A percentile compares a stretch with the other conserved stretches of the same genome.
These are phyloP conservation scores for Coniochaeta ligniaria DNA, from an alignment of 2,329 filamentous ascomycete genomes.

Conservation along the genomic window DNA sequence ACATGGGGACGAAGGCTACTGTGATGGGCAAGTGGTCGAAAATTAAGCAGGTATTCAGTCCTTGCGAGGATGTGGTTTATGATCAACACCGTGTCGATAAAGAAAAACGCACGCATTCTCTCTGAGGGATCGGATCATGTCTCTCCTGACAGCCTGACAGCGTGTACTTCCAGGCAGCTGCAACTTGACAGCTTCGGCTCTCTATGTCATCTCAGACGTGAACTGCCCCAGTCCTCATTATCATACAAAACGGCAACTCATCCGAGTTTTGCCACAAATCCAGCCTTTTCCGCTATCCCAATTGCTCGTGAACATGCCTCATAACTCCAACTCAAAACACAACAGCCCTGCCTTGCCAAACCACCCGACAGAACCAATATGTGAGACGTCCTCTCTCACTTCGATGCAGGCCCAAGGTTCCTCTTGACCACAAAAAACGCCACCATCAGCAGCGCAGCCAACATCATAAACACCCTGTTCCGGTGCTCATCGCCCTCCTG, in stretches of 20 bases:
- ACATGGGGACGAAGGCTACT: neutral
- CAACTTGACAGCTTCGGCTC: no score
- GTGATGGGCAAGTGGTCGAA: neutral
- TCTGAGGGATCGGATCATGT: no score
- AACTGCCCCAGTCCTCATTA: neutral
- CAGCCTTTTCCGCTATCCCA: neutral
- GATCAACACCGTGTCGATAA: no score
- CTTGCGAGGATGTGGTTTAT: neutral
- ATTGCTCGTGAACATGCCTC: neutral
- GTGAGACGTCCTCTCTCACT: neutral
- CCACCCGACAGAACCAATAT: neutral
- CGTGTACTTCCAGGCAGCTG: neutral
- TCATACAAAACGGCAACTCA: neutral
- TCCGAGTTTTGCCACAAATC: neutral
- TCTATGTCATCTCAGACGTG: no score
- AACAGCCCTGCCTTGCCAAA: neutral
- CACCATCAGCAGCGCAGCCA: conserved; percentile 7
- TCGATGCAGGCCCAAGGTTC: neutral
- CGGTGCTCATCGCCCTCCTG: conserved; percentile 29
- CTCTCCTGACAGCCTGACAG: neutral
- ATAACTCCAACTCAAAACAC: neutral
- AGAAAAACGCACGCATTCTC: no score
- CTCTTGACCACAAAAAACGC: conserved; percentile 5
- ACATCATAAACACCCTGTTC: conserved; percentile 18
- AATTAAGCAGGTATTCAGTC: neutral